These are phyloP conservation scores for Pilatotrama ljubarskyi DNA, from an alignment of 768 basidiomycete genomes.

Conservation along the genomic window DNA sequence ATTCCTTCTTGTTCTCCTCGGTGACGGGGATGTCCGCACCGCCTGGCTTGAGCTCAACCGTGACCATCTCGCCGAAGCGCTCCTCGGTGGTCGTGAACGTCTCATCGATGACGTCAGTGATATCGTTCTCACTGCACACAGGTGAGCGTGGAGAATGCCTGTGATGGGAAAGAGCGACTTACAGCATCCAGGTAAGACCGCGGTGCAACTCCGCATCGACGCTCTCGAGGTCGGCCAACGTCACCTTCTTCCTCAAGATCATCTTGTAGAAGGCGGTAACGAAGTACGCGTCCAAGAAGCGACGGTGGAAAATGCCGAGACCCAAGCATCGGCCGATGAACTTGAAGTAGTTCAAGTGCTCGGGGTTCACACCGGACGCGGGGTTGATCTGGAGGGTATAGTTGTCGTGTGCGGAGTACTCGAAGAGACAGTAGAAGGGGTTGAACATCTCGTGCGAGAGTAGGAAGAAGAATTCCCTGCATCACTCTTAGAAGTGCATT, in stretches of 20 bases:
- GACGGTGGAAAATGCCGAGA: slow-evolving; percentile 97
- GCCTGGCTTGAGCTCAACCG: slow-evolving; percentile 89
- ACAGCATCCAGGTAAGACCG: slow-evolving; percentile 99
- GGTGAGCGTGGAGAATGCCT: slow-evolving; percentile 18
- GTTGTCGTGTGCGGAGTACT: slow-evolving; percentile 99
- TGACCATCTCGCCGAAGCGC: slow-evolving; percentile 97
- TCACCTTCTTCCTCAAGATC: slow-evolving; percentile 98
- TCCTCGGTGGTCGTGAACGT: slow-evolving; percentile 97
- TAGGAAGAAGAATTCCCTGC: slow-evolving; percentile 99
- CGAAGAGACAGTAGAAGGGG: slow-evolving; percentile 99
- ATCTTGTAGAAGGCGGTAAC: slow-evolving; percentile 99
- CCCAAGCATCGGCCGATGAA: slow-evolving; percentile 97
- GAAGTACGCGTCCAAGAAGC: slow-evolving; percentile 99
- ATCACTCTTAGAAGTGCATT: slow-evolving; percentile 15
- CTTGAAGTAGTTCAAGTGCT: slow-evolving; percentile 99
- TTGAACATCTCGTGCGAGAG: slow-evolving; percentile 99
- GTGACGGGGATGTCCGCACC: slow-evolving; percentile 88
- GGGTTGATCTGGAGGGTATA: slow-evolving; percentile 99
- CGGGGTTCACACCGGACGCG: slow-evolving; percentile 96
- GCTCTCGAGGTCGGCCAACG: slow-evolving; percentile 89
- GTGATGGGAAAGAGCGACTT: slow-evolving; percentile 35
- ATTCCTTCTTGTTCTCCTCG: slow-evolving; percentile 98
- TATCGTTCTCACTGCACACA: slow-evolving; percentile 86
- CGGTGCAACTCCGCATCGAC: slow-evolving; percentile 95
- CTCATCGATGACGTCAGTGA: slow-evolving; percentile 96